Percentiles rank a stretch among this genome's conserved stretches.
These are phyloP conservation scores for Lolium rigidum DNA, from an alignment of 176 grass and related monocot species.

Conservation along the genomic window DNA sequence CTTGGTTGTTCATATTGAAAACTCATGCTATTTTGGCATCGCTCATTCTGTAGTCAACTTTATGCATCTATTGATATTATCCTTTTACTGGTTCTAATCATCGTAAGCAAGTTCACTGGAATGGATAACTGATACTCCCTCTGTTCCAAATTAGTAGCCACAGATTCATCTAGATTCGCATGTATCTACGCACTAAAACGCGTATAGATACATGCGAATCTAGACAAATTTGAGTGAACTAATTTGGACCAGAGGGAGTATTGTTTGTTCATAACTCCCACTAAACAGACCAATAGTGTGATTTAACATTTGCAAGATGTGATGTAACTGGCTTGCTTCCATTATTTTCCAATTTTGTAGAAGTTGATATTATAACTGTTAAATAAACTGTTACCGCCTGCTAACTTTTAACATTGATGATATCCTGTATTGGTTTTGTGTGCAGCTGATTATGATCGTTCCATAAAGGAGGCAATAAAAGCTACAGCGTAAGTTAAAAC, in stretches of 20 bases:
- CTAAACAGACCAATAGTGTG: neutral
- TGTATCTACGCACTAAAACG: too few relatives aligned
- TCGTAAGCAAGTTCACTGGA: neutral
- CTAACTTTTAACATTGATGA: slow-evolving; percentile 25
- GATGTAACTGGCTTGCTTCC: slow-evolving; percentile 26
- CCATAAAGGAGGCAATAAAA: slow-evolving; percentile 83
- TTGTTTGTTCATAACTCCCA: neutral
- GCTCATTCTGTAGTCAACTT: slow-evolving; percentile 27
- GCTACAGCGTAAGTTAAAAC: slow-evolving; percentile 66
- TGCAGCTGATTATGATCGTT: slow-evolving; percentile 88
- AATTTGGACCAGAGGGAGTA: too few relatives aligned
- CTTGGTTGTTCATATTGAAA: slow-evolving; percentile 32
- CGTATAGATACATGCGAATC: too few relatives aligned
- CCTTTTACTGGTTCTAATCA: neutral
- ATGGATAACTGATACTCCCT: neutral
- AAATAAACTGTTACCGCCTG: slow-evolving; percentile 8
- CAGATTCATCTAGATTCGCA: too few relatives aligned
- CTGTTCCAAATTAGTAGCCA: too few relatives aligned
- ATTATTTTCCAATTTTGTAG: neutral
- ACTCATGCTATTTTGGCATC: slow-evolving; percentile 16
- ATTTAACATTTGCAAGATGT: slow-evolving; percentile 21
- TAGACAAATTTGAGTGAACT: too few relatives aligned
- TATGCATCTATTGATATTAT: neutral
- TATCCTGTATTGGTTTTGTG: slow-evolving; percentile 42
- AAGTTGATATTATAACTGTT: slow-evolving; percentile 26